Evolutionary conservation across 2,329 filamentous ascomycete species (phyloP), one percentile per base, ranked within the genome.

Genomic region (Zymoseptoria ardabiliae): DNA sequence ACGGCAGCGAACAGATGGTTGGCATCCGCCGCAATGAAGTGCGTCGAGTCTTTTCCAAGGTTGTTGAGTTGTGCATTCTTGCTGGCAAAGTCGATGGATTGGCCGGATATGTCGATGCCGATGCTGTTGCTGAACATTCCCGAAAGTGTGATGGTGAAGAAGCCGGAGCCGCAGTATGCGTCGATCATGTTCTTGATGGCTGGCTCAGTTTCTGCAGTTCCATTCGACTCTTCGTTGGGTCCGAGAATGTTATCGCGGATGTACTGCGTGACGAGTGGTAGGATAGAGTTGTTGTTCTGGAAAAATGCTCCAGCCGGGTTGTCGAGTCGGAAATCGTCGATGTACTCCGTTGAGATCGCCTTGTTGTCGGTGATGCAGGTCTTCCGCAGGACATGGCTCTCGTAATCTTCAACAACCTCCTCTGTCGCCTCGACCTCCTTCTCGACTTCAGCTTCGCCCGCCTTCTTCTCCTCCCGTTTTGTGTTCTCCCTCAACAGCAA

Each of bases 281-380:
- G 86, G 75, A 99, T 97, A 58, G 91, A 95, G 80, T 97, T 97
- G 82, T 99, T 99, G 81, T 99, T 99, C 73, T 99, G 94, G 83
- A 99, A 99, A 79, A 99, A 99, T 56, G 90, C 86, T 61, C 92
- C 92, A 10, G 94, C 94, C 2, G 89, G 90, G 77, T 96, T 97
- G 73, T 87, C 87, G 77, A 99, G 96, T 70, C 86, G 79, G 78
- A 88, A 94, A 73, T 85, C 78, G 70, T 88, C 90, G 63, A 99
- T 84, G 76, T 95, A 97, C 75, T 99, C 94, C 28, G 89, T 92
- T 3, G 89, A 87, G 55, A 82, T 89, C 64, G 83, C 88, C 65
- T 93, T 96, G 73, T 85, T 84, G 76, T 97, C 86, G 3, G 92
- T 96, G 66, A 96, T 85, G 79, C 90, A 97, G 3, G 86, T 89